A percentile compares a stretch with the other conserved stretches of the same genome.
phyloP scores from a whole-genome alignment of 768 basidiomycete genomes.

The Gelatoporia subvermispora region DNA sequence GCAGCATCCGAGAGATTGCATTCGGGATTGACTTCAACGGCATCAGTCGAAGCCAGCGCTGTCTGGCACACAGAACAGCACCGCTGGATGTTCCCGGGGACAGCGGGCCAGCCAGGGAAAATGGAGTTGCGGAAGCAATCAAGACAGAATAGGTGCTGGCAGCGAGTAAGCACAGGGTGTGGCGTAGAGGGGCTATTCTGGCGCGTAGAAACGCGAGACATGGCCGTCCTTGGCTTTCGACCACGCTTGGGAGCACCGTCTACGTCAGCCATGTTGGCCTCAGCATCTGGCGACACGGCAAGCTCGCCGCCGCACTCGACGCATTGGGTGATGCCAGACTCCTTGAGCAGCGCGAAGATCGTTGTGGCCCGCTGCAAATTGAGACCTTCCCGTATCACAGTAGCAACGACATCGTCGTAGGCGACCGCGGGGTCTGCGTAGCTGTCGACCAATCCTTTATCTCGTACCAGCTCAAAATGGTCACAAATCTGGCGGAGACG shows the following conservation, averaged over 20 bases:
- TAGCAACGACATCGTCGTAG: slow-evolving; percentile 76
- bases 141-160: slow-evolving; percentile 90
- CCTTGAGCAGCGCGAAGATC: slow-evolving; percentile 81
- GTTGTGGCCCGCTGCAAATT: slow-evolving; percentile 68
- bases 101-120: slow-evolving; percentile 77
- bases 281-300: slow-evolving; percentile 44
- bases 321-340: slow-evolving; percentile 85
- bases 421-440: slow-evolving; percentile 46
- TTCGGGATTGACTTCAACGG: slow-evolving; percentile 75
- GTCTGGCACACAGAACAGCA: slow-evolving; percentile 78
- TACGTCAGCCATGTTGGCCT: slow-evolving; percentile 40
- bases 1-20: slow-evolving; percentile 31
- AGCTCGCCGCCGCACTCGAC: slow-evolving; percentile 84
- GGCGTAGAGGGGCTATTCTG: slow-evolving; percentile 64
- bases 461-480: slow-evolving; percentile 77
- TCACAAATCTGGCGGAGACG: slow-evolving; percentile 97
- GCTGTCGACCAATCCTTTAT: slow-evolving; percentile 55
- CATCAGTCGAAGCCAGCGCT: slow-evolving; percentile 64
- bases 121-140: slow-evolving; percentile 80
- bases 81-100: slow-evolving; percentile 48
- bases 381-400: slow-evolving; percentile 76
- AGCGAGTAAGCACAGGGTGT: slow-evolving; percentile 78
- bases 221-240: slow-evolving; percentile 43
- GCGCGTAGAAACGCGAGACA: slow-evolving; percentile 69
- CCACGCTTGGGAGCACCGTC: slow-evolving; percentile 47